Percentiles rank a stretch among this genome's conserved stretches.
Evolutionary conservation across 345 rosid species (phyloP).

Genomic region (Pugionium dolabratum): DNA sequence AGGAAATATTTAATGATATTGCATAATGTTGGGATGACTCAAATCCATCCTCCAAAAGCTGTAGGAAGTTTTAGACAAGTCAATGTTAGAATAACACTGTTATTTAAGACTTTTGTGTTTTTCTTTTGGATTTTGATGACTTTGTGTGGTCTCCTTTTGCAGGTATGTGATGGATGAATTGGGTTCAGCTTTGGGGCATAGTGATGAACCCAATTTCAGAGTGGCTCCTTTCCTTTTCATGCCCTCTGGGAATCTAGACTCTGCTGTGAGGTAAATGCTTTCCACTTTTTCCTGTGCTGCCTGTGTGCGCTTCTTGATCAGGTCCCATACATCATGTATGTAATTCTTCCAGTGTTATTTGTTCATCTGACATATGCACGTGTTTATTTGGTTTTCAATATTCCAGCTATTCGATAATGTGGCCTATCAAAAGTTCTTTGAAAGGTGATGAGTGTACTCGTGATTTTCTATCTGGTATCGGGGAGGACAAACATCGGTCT

Average conservation of each 20-base stretch:
- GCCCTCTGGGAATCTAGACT: conserved; percentile 76
- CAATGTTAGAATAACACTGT: neutral
- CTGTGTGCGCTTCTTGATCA: conserved; percentile 11
- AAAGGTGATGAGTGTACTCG: conserved; percentile 82
- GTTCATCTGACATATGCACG: conserved; percentile 12
- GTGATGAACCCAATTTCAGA: conserved; percentile 86
- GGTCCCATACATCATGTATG: conserved; percentile 4
- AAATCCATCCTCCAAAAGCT: neutral
- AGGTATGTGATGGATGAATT: conserved; percentile 99
- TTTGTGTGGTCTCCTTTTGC: conserved; percentile 29
- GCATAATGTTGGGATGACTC: conserved; percentile 3
- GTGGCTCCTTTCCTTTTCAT: conserved; percentile 92
- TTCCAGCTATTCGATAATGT: conserved; percentile 77
- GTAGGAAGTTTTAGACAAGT: neutral
- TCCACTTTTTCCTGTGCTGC: conserved; percentile 8
- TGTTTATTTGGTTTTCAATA: conserved; percentile 21
- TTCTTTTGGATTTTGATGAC: conserved; percentile 1
- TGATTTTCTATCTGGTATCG: conserved; percentile 82
- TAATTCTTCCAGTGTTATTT: conserved; percentile 5
- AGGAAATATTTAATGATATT: neutral
- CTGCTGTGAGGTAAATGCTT: conserved; percentile 77
- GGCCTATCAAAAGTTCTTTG: conserved; percentile 65
- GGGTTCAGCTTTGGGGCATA: conserved; percentile 85
- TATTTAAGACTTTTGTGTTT: neutral
- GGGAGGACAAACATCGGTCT: conserved; percentile 93